Percentiles rank a stretch among this genome's conserved stretches.
These are phyloP conservation scores for Trichoderma sp. DNA, from an alignment of 2,329 filamentous ascomycete species.

Conservation along the genomic window DNA sequence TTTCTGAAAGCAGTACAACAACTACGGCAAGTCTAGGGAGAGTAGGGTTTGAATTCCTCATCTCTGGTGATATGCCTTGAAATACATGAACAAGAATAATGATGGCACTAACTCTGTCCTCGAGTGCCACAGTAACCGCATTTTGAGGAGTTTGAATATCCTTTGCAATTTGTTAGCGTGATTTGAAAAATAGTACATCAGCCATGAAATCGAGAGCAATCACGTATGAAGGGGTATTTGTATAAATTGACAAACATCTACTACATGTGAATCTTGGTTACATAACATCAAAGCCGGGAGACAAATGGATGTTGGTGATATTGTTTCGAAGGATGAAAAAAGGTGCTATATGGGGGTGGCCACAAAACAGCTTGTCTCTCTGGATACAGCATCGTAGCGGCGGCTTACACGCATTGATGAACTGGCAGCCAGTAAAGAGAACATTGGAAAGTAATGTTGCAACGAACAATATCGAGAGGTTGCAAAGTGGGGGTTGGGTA, in stretches of 20 bases:
- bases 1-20: neutral
- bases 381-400: neutral
- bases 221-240: neutral
- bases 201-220: neutral
- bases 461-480: neutral
- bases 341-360: neutral
- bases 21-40: neutral
- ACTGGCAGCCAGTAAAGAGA: neutral
- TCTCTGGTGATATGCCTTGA: neutral
- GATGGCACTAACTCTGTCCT: constrained; percentile 50
- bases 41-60: neutral
- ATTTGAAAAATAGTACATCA: neutral
- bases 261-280: neutral
- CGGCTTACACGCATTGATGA: neutral
- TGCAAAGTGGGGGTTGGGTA: neutral
- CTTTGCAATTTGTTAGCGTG: constrained; percentile 31
- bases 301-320: neutral
- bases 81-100: constrained; percentile 25
- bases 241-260: neutral
- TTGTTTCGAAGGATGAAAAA: neutral
- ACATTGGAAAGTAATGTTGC: neutral
- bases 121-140: constrained; percentile 53
- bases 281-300: neutral
- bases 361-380: neutral
- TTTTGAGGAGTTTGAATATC: constrained; percentile 51